phyloP scores from a whole-genome alignment of 805 yeast genomes.

The Saturnispora dispora region DNA sequence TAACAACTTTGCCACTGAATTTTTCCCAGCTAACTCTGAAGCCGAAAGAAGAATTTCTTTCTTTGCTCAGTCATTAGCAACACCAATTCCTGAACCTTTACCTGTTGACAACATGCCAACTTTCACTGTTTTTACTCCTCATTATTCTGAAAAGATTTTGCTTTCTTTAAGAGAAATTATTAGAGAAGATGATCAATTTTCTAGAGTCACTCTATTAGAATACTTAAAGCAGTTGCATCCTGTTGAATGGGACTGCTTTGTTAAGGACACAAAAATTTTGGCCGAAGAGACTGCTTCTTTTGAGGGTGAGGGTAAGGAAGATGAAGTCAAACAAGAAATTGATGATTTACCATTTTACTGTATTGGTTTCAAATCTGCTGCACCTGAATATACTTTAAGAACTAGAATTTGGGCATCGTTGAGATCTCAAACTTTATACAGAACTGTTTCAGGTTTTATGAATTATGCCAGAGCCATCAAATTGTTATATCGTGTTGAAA shows the following conservation, averaged over 20 bases:
- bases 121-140: constrained; percentile 93
- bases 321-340: constrained; percentile 66
- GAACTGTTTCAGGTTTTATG: constrained; percentile 98
- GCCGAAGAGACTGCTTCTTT: constrained; percentile 90
- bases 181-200: constrained; percentile 93
- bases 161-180: constrained; percentile 92
- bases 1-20: constrained; percentile 87
- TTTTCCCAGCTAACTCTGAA: constrained; percentile 93
- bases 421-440: constrained; percentile 91
- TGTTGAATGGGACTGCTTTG: constrained; percentile 96
- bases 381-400: constrained; percentile 92
- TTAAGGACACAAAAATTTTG: constrained; percentile 87
- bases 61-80: constrained; percentile 97
- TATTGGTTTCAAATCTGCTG: constrained; percentile 95
- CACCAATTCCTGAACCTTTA: constrained; percentile 97
- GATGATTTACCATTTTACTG: constrained; percentile 92
- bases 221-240: constrained; percentile 93
- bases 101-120: constrained; percentile 99
- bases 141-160: constrained; percentile 89
- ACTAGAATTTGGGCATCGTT: constrained; percentile 98
- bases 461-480: constrained; percentile 95
- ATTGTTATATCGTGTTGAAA: constrained; percentile 86
- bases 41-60: constrained; percentile 99
- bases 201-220: constrained; percentile 88
- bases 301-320: constrained; percentile 58